A percentile compares a stretch with the other conserved stretches of the same genome.
phyloP scores from a whole-genome alignment of 2,329 filamentous ascomycete species.

The Cucurbitaria berberidis region DNA sequence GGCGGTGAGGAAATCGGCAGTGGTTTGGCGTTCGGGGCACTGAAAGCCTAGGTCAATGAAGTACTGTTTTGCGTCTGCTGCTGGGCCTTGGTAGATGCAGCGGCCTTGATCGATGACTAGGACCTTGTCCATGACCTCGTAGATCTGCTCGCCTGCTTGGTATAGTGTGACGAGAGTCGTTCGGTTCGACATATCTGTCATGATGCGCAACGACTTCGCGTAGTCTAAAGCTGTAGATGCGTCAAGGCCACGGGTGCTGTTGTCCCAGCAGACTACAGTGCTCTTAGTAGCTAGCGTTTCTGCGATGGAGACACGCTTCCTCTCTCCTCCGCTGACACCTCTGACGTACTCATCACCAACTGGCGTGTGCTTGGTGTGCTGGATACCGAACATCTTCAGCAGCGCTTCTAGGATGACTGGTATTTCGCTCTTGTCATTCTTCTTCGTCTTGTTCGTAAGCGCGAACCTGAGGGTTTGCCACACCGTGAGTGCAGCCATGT shows the following conservation, averaged over 20 bases:
- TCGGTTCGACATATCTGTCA: slow-evolving; percentile 77
- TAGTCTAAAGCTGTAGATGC: slow-evolving; percentile 81
- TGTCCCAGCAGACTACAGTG: slow-evolving; percentile 79
- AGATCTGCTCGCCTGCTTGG: slow-evolving; percentile 73
- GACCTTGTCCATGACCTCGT: slow-evolving; percentile 80
- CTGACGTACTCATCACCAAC: slow-evolving; percentile 77
- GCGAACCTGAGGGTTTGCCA: slow-evolving; percentile 80
- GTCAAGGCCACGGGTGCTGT: slow-evolving; percentile 79
- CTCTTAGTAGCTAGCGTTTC: slow-evolving; percentile 72
- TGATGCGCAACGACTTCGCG: slow-evolving; percentile 75
- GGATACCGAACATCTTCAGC: slow-evolving; percentile 79
- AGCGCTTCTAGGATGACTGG: slow-evolving; percentile 72
- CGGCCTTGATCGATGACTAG: slow-evolving; percentile 76
- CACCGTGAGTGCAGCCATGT: slow-evolving; percentile 76
- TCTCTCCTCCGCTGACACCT: slow-evolving; percentile 79
- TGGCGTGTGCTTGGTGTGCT: slow-evolving; percentile 74
- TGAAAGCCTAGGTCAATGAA: slow-evolving; percentile 70
- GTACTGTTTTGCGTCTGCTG: slow-evolving; percentile 66
- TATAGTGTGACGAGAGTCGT: slow-evolving; percentile 75
- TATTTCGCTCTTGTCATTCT: slow-evolving; percentile 67
- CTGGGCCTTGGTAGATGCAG: slow-evolving; percentile 70
- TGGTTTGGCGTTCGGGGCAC: slow-evolving; percentile 68
- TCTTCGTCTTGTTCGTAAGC: slow-evolving; percentile 75
- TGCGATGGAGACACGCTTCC: slow-evolving; percentile 76
- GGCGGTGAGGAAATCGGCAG: slow-evolving; percentile 78